Evolutionary conservation across 148 eudicot species (phyloP), one percentile per base, ranked within the genome.

Genomic region (Dysphania ambrosioides): DNA sequence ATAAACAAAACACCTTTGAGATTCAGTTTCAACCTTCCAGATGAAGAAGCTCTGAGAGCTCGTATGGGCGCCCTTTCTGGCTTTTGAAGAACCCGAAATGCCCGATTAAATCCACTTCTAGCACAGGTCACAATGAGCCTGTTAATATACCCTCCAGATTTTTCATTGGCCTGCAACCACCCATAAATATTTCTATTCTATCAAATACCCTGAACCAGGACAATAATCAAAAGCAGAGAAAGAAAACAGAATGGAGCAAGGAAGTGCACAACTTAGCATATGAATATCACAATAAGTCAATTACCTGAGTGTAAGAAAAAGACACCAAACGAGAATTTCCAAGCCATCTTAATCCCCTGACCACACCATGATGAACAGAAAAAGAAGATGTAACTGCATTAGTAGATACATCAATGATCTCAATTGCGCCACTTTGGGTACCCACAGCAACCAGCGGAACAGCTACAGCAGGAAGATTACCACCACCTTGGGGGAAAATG

Each of bases 51-150:
- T 83, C 97, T 84, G 75, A 95, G 79, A 80, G 99, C 99, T 85
- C 99, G 88, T 68, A 95, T 87, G 12, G 99, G 99, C 53, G 99
- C 97, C 75, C 96, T 94, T 81, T 95, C 99, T 77, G 99, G 93
- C 82, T 95, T 95, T 78, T 95, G 97, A 83, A 92, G 77, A 67
- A 89, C 89, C 72, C 99, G 87, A 80, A 95, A 95, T 18, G 93
- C 59, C 62, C 99, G 91, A 85, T 90, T 95, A 66, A 90, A 87
- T 62, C 99, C 99, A 83, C 93, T 95, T 82, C 96, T 86, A 57
- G 89, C 88, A 86, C 96, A 92, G 47, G 99, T 95, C 82, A 95
- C 91, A 30, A 90, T 85, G 79, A 95, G 94, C 81, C 77, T 92
- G 75, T 95, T 95, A n/a, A 90, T 77, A 68, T 88, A 95, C 70